phyloP scores from a whole-genome alignment of 2,329 filamentous ascomycete species.

The Didymella arachidicola region DNA sequence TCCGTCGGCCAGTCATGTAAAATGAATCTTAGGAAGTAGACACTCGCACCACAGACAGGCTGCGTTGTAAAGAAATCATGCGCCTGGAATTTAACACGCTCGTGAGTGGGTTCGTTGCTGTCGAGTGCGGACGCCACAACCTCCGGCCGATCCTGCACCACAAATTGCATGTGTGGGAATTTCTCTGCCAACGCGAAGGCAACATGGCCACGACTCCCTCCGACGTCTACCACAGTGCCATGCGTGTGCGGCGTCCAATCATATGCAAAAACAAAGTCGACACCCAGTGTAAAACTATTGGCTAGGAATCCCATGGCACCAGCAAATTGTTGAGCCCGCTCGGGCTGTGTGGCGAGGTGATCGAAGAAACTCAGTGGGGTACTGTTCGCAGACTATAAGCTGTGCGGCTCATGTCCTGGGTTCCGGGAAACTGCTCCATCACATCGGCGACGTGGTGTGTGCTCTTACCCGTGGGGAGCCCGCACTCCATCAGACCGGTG shows the following conservation, averaged over 20 bases:
- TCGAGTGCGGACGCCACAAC: neutral
- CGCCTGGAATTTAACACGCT: neutral
- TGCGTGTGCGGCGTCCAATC: neutral
- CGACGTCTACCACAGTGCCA: neutral
- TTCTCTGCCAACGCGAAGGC: neutral
- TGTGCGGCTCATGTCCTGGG: neutral
- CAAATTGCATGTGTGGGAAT: neutral
- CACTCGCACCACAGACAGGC: neutral
- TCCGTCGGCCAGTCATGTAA: neutral
- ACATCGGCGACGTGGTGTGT: neutral
- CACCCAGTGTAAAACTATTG: neutral
- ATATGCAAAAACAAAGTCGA: neutral
- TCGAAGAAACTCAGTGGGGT: neutral
- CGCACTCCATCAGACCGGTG: neutral
- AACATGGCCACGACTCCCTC: neutral
- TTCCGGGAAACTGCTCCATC: neutral
- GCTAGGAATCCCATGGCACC: neutral
- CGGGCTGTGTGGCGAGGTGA: neutral
- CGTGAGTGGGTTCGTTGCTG: neutral
- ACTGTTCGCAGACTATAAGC: neutral
- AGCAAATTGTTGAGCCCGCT: neutral
- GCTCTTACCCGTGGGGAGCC: neutral
- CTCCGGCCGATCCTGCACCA: conserved; percentile 1
- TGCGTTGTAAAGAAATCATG: neutral
- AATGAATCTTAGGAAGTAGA: neutral